These are phyloP conservation scores for Thermomyces lanuginosus DNA, from an alignment of 2,329 filamentous ascomycete genomes.

Conservation along the genomic window DNA sequence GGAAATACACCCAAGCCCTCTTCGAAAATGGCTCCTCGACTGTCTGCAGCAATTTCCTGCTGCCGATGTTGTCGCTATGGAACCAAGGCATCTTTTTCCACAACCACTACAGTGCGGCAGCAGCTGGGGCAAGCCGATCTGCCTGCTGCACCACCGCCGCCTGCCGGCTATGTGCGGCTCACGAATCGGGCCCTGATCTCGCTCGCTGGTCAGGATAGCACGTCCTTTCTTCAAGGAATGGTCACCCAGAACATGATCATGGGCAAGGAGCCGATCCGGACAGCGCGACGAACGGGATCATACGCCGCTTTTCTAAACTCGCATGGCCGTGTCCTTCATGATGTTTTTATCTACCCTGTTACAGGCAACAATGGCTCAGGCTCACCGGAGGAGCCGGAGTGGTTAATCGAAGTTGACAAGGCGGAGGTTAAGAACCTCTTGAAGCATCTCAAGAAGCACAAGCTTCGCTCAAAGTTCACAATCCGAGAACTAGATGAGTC, in stretches of 20 bases:
- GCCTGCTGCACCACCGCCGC: slow-evolving; percentile 22
- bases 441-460: slow-evolving; percentile 68
- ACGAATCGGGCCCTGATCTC: slow-evolving; percentile 64
- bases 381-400: slow-evolving; percentile 27
- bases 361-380: slow-evolving; percentile 12
- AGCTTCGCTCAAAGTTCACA: slow-evolving; percentile 62
- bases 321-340: slow-evolving; percentile 66
- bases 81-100: slow-evolving; percentile 16
- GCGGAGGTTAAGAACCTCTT: slow-evolving; percentile 45
- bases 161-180: slow-evolving; percentile 37
- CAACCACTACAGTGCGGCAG: slow-evolving; percentile 8
- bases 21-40: slow-evolving; percentile 18
- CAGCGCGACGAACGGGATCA: slow-evolving; percentile 35
- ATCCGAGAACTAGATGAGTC: slow-evolving; percentile 48
- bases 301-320: slow-evolving; percentile 81
- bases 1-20: slow-evolving; percentile 2
- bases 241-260: slow-evolving; percentile 56
- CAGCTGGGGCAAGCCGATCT: slow-evolving; percentile 10
- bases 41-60: slow-evolving; percentile 13
- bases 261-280: slow-evolving; percentile 22
- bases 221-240: slow-evolving; percentile 75
- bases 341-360: slow-evolving; percentile 72
- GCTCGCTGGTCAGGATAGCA: slow-evolving; percentile 60
- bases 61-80: slow-evolving; percentile 12
- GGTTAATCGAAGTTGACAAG: slow-evolving; percentile 71